Base-by-base conservation (phyloP, 164 flowering plant genomes). In the Tetracentron sinense region DNA sequence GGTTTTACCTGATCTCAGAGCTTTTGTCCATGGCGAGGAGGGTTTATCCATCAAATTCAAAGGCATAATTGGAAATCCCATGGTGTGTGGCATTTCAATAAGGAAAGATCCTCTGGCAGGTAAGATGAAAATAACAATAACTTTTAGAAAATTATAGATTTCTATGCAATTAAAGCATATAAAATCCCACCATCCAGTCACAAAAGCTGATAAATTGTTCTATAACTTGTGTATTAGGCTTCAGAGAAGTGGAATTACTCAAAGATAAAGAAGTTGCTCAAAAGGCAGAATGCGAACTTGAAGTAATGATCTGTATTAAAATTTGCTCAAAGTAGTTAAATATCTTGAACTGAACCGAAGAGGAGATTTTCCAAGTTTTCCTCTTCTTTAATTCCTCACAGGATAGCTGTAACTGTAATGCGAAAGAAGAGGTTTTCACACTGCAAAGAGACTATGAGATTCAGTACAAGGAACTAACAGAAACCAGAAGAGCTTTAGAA, bases 31-130 rank as follows among this genome's bases (percentile, higher is more conserved):
- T 44, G 77, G 56, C 7, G 72, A 78, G 3, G 73, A 67, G 58
- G 79, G 79, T n/a, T 67, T 87, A 60, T 67, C 71, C 12, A 79
- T 87, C 26, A 79, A 83, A 71, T 83, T 87, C 61, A 82, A 83
- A 75, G 85, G 87, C 44, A 71, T 83, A 11, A 48, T 44, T 26
- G 84, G 87, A 53, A 75, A 49, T 35, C 83, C 94, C n/a, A 71
- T 82, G 27, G 66, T 85, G 2, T 74, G 83, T 66, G 90, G 94
- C 44, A 78, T 85, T 73, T 79, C 77, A 46, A 35, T 87, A 16
- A 76, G 72, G 70, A 82, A 68, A 60, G 78, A 72, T 63, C 22
- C 56, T 54, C n/a, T 66, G 33, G 56, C 66, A 35, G 68, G 87
- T 86, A 70, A 64, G 78, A 66, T 46, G 25, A 7, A 1, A n/a